phyloP scores from a whole-genome alignment of 441 rosid species.

The Populus hybrid region DNA sequence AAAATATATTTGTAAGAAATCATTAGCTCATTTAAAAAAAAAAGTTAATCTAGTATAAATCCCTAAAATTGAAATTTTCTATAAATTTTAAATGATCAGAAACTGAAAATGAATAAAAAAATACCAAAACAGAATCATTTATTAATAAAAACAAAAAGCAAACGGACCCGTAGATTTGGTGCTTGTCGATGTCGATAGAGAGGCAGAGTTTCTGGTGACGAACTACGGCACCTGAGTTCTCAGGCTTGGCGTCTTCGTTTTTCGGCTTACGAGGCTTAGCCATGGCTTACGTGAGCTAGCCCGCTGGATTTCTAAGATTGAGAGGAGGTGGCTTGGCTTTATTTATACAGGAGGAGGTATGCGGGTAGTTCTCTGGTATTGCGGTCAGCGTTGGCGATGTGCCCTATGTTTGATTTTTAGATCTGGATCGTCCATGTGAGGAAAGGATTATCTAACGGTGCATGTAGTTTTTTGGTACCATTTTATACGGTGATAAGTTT shows the following conservation, averaged over 20 bases:
- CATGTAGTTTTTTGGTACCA: no score
- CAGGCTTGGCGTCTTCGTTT: constrained; percentile 69
- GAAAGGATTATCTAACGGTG: no score
- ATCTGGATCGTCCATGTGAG: no score
- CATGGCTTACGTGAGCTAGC: constrained; percentile 35
- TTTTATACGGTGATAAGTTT: no score
- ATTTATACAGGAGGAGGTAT: neutral
- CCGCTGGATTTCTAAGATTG: neutral
- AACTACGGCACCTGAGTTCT: constrained; percentile 69
- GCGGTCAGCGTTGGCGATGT: no score
- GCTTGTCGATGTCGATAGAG: constrained; percentile 64
- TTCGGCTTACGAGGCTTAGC: constrained; percentile 90
- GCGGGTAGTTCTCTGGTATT: no score
- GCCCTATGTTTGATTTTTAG: no score
- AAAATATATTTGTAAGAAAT: neutral
- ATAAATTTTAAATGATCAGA: neutral
- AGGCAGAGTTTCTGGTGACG: constrained; percentile 97
- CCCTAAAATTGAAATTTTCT: neutral
- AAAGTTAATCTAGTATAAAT: no score
- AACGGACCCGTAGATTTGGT: constrained; percentile 76
- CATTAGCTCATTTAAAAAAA: neutral
- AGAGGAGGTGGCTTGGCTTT: neutral
- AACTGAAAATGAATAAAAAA: neutral
- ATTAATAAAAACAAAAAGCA: neutral
- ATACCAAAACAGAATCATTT: neutral